Percentiles rank a stretch among this genome's conserved stretches.
Evolutionary conservation across 164 flowering plant species (phyloP).

Genomic region (Chloranthus sessilifolius): DNA sequence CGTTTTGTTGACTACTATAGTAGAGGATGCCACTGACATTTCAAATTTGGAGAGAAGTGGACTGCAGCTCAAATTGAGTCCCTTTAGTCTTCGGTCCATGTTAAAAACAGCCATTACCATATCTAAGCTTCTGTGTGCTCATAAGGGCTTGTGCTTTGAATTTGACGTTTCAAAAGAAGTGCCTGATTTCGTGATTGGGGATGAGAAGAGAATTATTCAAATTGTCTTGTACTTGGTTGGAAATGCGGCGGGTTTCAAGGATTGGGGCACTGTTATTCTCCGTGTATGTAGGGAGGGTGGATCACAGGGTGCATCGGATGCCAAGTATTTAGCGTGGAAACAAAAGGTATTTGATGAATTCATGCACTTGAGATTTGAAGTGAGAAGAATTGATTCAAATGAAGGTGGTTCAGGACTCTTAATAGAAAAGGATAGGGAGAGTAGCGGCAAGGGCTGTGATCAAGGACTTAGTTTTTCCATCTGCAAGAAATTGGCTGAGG

Average conservation of each 20-base stretch:
- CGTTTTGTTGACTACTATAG: slow-evolving; percentile 43
- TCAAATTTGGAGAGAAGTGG: slow-evolving; percentile 25
- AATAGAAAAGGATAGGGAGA: slow-evolving; percentile 5
- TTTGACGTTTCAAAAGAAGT: slow-evolving; percentile 31
- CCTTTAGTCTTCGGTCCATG: slow-evolving; percentile 45
- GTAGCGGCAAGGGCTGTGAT: slow-evolving; percentile 13
- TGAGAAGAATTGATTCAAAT: slow-evolving; percentile 9
- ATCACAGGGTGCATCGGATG: slow-evolving; percentile 20
- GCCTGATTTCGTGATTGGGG: slow-evolving; percentile 60
- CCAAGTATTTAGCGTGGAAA: slow-evolving; percentile 10
- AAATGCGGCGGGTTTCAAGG: slow-evolving; percentile 22
- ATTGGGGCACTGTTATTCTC: slow-evolving; percentile 21
- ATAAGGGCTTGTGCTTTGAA: slow-evolving; percentile 30
- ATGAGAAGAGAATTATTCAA: slow-evolving; percentile 52
- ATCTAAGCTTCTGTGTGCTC: slow-evolving; percentile 42
- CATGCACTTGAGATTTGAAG: slow-evolving; percentile 23
- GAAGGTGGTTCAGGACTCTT: slow-evolving; percentile 12
- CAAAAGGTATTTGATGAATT: slow-evolving; percentile 11
- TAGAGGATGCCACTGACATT: slow-evolving; percentile 38
- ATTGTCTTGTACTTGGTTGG: slow-evolving; percentile 62
- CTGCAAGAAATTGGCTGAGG: slow-evolving; percentile 51
- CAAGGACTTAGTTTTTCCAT: slow-evolving; percentile 33
- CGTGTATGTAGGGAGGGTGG: slow-evolving; percentile 24
- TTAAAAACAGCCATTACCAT: slow-evolving; percentile 38
- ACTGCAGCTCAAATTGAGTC: slow-evolving; percentile 4